Conservation (phyloP, 306 rosid genomes). For the Casuarina cunninghamiana region DNA sequence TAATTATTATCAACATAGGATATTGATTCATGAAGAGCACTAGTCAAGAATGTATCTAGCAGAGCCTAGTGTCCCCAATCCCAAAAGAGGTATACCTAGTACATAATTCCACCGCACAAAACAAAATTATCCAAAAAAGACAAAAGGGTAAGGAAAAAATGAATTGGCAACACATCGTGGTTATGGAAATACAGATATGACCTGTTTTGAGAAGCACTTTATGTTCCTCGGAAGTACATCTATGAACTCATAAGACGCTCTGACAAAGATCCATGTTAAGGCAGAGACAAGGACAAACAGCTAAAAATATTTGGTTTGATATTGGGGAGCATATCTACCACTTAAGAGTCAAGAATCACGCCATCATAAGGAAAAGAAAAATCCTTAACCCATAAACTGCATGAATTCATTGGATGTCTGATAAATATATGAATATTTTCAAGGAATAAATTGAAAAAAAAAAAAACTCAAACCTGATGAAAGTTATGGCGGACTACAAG, state of each 20-base stretch:
- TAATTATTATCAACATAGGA: too few relatives aligned
- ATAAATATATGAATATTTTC: slow-evolving; percentile 10
- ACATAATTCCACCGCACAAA: neutral
- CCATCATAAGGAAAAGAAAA: slow-evolving; percentile 1
- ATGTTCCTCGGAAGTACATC: neutral
- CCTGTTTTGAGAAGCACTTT: slow-evolving; percentile 2
- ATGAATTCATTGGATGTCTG: neutral
- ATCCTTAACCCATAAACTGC: slow-evolving; percentile 21
- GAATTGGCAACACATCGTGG: neutral
- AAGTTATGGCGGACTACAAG: slow-evolving; percentile 2
- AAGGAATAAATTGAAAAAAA: neutral
- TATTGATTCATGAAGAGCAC: too few relatives aligned
- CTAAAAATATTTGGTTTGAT: neutral
- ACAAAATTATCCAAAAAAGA: neutral
- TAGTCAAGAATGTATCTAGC: too few relatives aligned
- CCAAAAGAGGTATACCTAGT: neutral
- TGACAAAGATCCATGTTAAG: neutral
- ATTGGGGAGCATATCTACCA: slow-evolving; percentile 6
- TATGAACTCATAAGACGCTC: slow-evolving; percentile 20
- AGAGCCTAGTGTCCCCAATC: neutral
- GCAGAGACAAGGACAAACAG: neutral
- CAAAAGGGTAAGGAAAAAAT: neutral
- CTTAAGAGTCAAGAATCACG: slow-evolving; percentile 8
- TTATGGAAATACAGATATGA: slow-evolving; percentile 4
- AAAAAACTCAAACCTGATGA: slow-evolving; percentile 20